phyloP scores from a whole-genome alignment of 257 asterid species.

The Salvia rosmarinus region DNA sequence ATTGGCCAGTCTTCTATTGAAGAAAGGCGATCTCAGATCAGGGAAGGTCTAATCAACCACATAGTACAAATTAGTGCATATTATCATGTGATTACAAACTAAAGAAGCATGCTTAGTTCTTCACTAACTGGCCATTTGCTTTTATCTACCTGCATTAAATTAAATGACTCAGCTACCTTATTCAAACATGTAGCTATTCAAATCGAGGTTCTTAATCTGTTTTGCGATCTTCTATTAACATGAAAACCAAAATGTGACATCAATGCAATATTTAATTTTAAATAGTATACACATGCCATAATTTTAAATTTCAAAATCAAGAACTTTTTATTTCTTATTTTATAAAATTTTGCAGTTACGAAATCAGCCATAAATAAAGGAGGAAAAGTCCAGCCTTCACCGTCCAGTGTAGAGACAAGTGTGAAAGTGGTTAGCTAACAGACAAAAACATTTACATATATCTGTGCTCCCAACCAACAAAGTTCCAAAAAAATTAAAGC shows the following conservation, averaged over 20 bases:
- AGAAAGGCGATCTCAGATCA: too few species aligned
- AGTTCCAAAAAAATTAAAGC: not conserved
- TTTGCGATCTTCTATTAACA: not conserved
- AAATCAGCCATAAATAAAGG: constrained; percentile 2
- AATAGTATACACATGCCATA: not conserved
- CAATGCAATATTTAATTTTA: too few species aligned
- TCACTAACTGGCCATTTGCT: not conserved
- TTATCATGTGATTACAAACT: not conserved
- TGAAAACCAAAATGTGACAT: not conserved
- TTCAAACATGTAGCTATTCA: not conserved
- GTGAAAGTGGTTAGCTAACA: constrained; percentile 22
- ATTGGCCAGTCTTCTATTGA: too few species aligned
- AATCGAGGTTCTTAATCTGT: not conserved
- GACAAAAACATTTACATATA: constrained; percentile 2
- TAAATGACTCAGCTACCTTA: not conserved
- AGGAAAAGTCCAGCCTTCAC: constrained; percentile 36
- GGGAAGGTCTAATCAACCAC: too few species aligned
- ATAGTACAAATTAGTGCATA: not conserved
- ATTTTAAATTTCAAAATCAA: not conserved
- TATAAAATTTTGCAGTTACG: not conserved
- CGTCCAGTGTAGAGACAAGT: constrained; percentile 29
- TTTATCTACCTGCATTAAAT: not conserved
- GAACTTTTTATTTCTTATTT: not conserved
- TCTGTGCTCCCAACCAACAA: not conserved
- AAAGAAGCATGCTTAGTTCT: constrained; percentile 1